Base-by-base conservation (phyloP, 768 basidiomycete species). In the Leccinum fibrillosum region DNA sequence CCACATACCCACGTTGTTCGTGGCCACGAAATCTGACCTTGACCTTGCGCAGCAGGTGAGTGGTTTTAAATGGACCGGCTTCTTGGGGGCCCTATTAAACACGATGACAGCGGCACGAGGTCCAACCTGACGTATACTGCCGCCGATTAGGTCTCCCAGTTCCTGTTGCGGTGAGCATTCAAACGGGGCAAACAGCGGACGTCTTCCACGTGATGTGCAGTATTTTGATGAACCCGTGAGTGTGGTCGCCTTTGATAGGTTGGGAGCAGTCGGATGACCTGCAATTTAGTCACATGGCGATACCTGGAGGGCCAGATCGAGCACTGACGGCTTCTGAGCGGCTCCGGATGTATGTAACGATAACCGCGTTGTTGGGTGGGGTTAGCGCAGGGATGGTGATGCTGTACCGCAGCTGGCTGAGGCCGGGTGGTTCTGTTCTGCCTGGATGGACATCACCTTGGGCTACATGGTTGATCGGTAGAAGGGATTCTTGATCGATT, bases 21-120 rank as follows among this genome's bases (percentile, higher is more conserved):
- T 99, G 25, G 96, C 96, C n/a, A 98, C 96, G 39, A 99, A 99
- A 76, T 95, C 94, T 6, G 96, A 99, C 72, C 83, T 97, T 26
- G 96, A 99, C 73, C 86, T 99, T 52, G 96, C 96, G 11, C 84
- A 95, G 64, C 96, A 97, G 83, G 92, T 89, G 57, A 61, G 79
- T 56, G 26, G 25, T 49, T 17, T 55, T 39, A 30, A 49, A 49
- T 49, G 59, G 55, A 37, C 21, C 10, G 45, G 19, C 47, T 26
- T 54, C 19, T 44, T 34, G 50, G 30, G 13, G 30, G 11, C 34
- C n/a, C 62, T 53, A 26, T 28, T 59, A 49, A 44, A 57, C 52
- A 57, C 19, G 61, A 57, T 58, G 57, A 19, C 69, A 25, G 90
- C 80, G 96, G 70, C 96, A 98, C 71, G 96, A 99, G 78, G 95